Evolutionary conservation across 1,284 basidiomycete genomes (phyloP).

Genomic region (Tausonia pullulans): DNA sequence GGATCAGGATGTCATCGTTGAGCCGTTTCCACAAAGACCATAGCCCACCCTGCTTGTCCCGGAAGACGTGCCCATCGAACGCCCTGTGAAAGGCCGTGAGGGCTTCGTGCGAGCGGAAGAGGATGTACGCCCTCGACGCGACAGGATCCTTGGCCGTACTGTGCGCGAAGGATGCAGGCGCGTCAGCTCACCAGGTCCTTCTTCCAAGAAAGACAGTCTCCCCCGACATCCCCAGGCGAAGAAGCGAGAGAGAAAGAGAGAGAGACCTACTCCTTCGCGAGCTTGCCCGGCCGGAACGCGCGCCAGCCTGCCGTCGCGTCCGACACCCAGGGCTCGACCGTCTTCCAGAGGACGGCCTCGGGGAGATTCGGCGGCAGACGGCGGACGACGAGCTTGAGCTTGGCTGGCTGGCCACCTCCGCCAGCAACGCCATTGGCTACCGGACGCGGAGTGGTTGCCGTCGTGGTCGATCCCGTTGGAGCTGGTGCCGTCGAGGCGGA

Average conservation of each 20-base stretch:
- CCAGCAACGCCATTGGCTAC: no score
- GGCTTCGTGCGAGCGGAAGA: constrained; percentile 63
- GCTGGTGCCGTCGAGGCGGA: no score
- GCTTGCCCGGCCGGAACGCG: constrained; percentile 54
- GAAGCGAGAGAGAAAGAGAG: not conserved
- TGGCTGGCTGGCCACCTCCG: constrained; percentile 19
- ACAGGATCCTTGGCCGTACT: constrained; percentile 58
- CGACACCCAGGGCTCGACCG: constrained; percentile 69
- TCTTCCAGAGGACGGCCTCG: constrained; percentile 85
- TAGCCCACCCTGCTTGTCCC: constrained; percentile 71
- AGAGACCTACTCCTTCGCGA: constrained; percentile 52
- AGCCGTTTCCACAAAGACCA: not conserved
- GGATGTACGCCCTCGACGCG: constrained; percentile 81
- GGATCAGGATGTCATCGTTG: constrained; percentile 5
- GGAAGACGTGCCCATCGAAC: constrained; percentile 85
- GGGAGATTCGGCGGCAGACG: constrained; percentile 84
- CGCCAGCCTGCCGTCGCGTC: constrained; percentile 62
- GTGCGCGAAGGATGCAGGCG: not conserved
- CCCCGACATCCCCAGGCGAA: not conserved
- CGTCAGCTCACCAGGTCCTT: constrained; percentile 39
- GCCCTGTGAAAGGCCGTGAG: constrained; percentile 66
- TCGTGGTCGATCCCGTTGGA: no score
- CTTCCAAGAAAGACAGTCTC: not conserved
- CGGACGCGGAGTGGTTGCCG: no score
- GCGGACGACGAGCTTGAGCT: constrained; percentile 79